phyloP scores from a whole-genome alignment of 1,284 basidiomycete genomes.

The Gomphus bonarii region DNA sequence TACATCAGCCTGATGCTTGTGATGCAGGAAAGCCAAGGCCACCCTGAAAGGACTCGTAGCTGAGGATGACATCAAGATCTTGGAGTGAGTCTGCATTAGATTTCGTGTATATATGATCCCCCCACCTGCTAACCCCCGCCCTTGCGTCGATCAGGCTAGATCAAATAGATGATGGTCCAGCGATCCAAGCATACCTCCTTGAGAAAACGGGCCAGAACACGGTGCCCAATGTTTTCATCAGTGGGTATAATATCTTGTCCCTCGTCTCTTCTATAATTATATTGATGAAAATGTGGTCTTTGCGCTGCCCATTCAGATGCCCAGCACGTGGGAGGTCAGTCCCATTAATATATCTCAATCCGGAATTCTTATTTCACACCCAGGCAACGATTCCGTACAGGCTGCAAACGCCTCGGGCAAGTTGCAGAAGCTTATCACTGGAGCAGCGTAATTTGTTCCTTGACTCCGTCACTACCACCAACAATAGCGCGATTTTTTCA shows the following conservation, averaged over 20 bases:
- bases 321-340: slow-evolving; percentile 46
- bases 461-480: background rate
- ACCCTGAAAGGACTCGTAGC: slow-evolving; percentile 43
- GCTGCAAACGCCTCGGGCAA: slow-evolving; percentile 25
- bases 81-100: slow-evolving; percentile 39
- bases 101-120: background rate
- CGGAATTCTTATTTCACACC: background rate
- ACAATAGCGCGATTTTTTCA: background rate
- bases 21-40: slow-evolving; percentile 33
- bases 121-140: background rate
- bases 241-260: slow-evolving; percentile 28
- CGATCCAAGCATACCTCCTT: slow-evolving; percentile 49
- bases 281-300: background rate
- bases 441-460: slow-evolving; percentile 12
- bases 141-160: slow-evolving; percentile 25
- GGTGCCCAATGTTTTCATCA: slow-evolving; percentile 62
- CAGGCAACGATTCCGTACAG: slow-evolving; percentile 34
- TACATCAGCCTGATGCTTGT: background rate
- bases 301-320: slow-evolving; percentile 22
- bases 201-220: slow-evolving; percentile 51
- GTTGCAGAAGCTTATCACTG: slow-evolving; percentile 24
- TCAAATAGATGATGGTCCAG: slow-evolving; percentile 39
- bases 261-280: background rate
- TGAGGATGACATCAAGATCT: slow-evolving; percentile 35
- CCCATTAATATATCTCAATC: background rate